Percentiles rank a stretch among this genome's conserved stretches.
phyloP scores from a whole-genome alignment of 176 grass and related monocot species.

The Aegilops umbellulata region DNA sequence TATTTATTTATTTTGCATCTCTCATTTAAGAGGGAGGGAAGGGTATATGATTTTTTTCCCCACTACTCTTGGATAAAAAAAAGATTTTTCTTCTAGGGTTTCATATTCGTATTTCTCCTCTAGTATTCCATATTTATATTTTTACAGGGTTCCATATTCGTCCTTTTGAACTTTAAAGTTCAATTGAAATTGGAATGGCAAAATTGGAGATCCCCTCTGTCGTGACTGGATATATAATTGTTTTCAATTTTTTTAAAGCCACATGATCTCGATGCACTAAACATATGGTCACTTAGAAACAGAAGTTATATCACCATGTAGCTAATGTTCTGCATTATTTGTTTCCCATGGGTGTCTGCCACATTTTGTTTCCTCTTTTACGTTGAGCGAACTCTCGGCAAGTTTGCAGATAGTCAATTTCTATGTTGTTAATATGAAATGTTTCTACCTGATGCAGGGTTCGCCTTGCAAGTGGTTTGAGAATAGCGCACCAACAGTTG shows the following conservation, averaged over 20 bases:
- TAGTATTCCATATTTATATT: not conserved
- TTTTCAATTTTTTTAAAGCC: not conserved
- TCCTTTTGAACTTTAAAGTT: no score
- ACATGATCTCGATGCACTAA: not conserved
- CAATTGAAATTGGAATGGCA: no score
- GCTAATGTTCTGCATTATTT: conserved; percentile 5
- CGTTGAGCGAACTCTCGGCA: not conserved
- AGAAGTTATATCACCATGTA: not conserved
- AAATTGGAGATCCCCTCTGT: no score
- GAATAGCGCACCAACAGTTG: conserved; percentile 94
- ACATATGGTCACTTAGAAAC: not conserved
- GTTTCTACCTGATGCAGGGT: conserved; percentile 52
- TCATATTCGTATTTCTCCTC: not conserved
- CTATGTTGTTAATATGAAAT: conserved; percentile 16
- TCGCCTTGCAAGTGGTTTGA: conserved; percentile 94
- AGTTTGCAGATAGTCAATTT: conserved; percentile 14
- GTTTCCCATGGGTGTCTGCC: not conserved
- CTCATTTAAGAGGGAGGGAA: no score
- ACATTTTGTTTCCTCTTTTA: not conserved
- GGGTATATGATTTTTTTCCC: no score
- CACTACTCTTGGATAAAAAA: not conserved
- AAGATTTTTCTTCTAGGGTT: not conserved
- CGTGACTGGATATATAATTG: no score
- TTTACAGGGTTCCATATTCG: no score
- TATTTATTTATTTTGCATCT: not conserved